phyloP scores from a whole-genome alignment of 2,329 filamentous ascomycete species.

The Fusarium caatingaense region DNA sequence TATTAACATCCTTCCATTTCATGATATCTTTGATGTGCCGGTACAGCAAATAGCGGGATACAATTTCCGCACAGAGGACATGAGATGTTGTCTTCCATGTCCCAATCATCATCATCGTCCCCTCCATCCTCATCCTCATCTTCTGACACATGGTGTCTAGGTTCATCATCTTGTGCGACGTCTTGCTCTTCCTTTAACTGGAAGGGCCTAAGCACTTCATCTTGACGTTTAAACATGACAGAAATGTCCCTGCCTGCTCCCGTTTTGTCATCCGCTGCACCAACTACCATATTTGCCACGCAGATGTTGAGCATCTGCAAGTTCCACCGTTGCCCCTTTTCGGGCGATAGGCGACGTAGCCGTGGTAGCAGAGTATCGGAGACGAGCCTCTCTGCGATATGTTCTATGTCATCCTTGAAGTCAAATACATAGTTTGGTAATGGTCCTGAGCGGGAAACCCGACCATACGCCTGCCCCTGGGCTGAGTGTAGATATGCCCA shows the following conservation, averaged over 20 bases:
- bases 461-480: constrained; percentile 69
- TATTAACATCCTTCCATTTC: constrained; percentile 46
- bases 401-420: constrained; percentile 66
- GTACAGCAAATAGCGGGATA: constrained; percentile 68
- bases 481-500: constrained; percentile 54
- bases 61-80: constrained; percentile 64
- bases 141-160: constrained; percentile 36
- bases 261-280: constrained; percentile 61
- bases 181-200: constrained; percentile 59
- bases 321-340: constrained; percentile 76
- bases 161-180: constrained; percentile 44
- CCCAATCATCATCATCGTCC: constrained; percentile 46
- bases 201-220: constrained; percentile 75
- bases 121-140: constrained; percentile 35
- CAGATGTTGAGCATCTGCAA: constrained; percentile 87
- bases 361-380: constrained; percentile 75
- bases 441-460: constrained; percentile 79
- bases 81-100: constrained; percentile 44
- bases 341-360: constrained; percentile 79
- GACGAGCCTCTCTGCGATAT: constrained; percentile 75
- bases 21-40: constrained; percentile 61
- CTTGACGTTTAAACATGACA: constrained; percentile 83
- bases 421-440: constrained; percentile 81
- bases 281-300: constrained; percentile 82
- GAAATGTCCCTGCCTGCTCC: constrained; percentile 80